These are phyloP conservation scores for Fusarium kyushuense DNA, from an alignment of 2,329 filamentous ascomycete genomes.

Conservation along the genomic window DNA sequence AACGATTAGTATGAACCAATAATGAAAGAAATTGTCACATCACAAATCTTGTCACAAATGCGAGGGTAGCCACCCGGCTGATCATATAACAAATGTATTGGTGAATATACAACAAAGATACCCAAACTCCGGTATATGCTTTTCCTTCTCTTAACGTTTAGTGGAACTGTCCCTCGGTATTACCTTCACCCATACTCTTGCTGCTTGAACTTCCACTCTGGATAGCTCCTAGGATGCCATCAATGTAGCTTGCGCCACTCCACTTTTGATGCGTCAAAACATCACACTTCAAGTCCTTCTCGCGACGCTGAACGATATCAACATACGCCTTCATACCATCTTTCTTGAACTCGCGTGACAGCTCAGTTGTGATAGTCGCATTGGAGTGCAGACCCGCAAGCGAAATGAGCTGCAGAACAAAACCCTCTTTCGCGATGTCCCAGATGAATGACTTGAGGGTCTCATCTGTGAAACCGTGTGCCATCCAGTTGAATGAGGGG, in stretches of 20 bases:
- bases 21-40: constrained; percentile 28
- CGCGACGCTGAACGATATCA: constrained; percentile 87
- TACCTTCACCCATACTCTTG: constrained; percentile 95
- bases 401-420: constrained; percentile 75
- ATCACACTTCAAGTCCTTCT: constrained; percentile 91
- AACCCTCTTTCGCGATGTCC: constrained; percentile 93
- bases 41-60: constrained; percentile 18
- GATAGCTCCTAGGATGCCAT: constrained; percentile 89
- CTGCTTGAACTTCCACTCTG: constrained; percentile 91
- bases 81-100: constrained; percentile 13
- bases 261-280: constrained; percentile 96
- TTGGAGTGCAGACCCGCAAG: constrained; percentile 75
- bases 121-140: constrained; percentile 47
- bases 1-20: constrained; percentile 39
- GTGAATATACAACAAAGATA: constrained; percentile 25
- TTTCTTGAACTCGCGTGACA: constrained; percentile 84
- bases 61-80: constrained; percentile 20
- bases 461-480: constrained; percentile 87
- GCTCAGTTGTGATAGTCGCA: constrained; percentile 75
- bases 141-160: constrained; percentile 44
- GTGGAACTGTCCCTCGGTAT: constrained; percentile 80
- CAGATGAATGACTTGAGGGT: constrained; percentile 93
- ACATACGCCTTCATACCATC: constrained; percentile 98
- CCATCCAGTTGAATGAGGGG: constrained; percentile 99
- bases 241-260: constrained; percentile 78